Base-by-base conservation (phyloP, 2,329 filamentous ascomycete genomes). In the Fusarium hainanense region DNA sequence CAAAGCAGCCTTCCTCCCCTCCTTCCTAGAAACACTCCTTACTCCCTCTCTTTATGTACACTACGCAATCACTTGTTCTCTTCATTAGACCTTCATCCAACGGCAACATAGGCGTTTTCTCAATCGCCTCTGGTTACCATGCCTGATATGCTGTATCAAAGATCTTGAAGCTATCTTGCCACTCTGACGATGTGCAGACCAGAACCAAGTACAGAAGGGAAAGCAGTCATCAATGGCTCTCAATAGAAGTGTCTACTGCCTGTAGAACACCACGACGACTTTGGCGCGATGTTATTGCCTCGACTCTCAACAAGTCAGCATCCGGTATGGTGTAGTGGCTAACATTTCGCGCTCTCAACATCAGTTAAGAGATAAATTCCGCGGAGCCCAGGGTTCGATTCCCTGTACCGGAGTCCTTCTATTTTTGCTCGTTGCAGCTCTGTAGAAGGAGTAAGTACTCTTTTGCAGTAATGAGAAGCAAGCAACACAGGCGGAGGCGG, bases 321-420 rank as follows among this genome's bases (percentile, higher is more conserved):
- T 76, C 74, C 74, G 74, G 75, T 76, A 76, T 77, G 75, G 74
- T 76, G 75, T 76, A 76, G 74, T 76, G 73, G 75, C 75, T 73
- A 76, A 76, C 75, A 76, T 76, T 76, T 76, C 73, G 69, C 74
- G 75, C 74, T 76, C 61, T 76, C 74, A 37, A 34, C 30, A 76
- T 58, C 60, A 70, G 30, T 12, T 47, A 28, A 47, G 51, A 20
- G 51, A 46, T 74, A 20, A 54, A 43, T 54, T 34, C 47, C 47
- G 48, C 48, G 48, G 48, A 50, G 48, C 48, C 48, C 48, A 50
- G 48, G 48, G 48, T 50, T 50, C 48, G 48, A 51, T 51, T 51
- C 48, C 48, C 48, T 51, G 48, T 51, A 51, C 32, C 48, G 48
- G 48, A 51, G 48, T 14, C 14, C 18, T 32, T 25, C 3, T 25